Conservation (phyloP, 257 asterid genomes). For the Rehmannia glutinosa region DNA sequence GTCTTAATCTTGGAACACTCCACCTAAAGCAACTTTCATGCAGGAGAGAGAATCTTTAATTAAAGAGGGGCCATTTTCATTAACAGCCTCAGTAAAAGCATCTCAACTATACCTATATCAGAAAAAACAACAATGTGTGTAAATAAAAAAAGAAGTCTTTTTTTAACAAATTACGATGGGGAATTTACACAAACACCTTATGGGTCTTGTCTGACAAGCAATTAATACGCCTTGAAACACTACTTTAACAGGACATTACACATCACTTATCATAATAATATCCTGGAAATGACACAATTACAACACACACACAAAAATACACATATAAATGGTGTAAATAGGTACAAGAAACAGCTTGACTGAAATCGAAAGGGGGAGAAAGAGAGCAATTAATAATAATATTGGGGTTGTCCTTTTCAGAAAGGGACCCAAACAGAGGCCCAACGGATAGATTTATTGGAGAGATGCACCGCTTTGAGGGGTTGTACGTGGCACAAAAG, state of each 20-base stretch:
- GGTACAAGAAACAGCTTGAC: conserved; percentile 32
- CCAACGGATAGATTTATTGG: conserved; percentile 44
- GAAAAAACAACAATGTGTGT: not conserved
- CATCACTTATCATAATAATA: not conserved
- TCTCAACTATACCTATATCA: no score
- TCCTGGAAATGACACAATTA: conserved; percentile 6
- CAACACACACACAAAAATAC: no score
- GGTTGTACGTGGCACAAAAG: conserved; percentile 45
- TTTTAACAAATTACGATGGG: no score
- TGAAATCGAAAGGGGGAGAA: conserved; percentile 13
- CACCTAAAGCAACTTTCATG: conserved; percentile 34
- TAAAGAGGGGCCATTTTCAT: conserved; percentile 52
- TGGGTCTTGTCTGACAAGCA: conserved; percentile 10
- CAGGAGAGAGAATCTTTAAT: conserved; percentile 19
- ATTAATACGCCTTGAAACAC: conserved; percentile 7
- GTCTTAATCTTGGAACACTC: conserved; percentile 35
- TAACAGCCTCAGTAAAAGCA: no score
- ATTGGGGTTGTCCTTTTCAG: conserved; percentile 24
- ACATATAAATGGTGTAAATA: no score
- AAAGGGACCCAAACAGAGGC: conserved; percentile 10
- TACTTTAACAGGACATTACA: conserved; percentile 6
- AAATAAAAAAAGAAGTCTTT: no score
- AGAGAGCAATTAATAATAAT: not conserved
- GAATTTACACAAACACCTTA: not conserved
- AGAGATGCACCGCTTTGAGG: conserved; percentile 29